These are phyloP conservation scores for Omphalotus olearius DNA, from an alignment of 1,284 basidiomycete genomes.

Conservation along the genomic window DNA sequence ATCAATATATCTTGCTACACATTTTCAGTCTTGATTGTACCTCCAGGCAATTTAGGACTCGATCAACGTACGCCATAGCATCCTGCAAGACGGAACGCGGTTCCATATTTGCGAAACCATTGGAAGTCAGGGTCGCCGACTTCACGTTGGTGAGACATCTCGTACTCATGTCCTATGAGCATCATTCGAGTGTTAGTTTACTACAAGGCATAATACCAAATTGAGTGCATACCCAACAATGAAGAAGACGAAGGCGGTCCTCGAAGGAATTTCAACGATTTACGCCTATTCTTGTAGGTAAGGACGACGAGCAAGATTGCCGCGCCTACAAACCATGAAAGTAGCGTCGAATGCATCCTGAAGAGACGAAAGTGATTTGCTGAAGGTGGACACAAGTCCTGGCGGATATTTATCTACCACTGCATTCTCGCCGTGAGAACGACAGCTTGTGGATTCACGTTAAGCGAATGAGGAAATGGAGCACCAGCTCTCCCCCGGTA, in stretches of 20 bases:
- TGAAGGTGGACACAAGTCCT: too few relatives aligned
- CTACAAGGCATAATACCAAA: neutral
- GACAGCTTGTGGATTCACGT: too few relatives aligned
- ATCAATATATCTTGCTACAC: slow-evolving; percentile 19
- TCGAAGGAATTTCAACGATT: slow-evolving; percentile 1
- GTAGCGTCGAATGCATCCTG: too few relatives aligned
- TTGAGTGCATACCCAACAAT: slow-evolving; percentile 7
- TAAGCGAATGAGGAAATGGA: too few relatives aligned
- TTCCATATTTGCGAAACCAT: slow-evolving; percentile 26
- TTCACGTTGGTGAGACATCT: slow-evolving; percentile 22
- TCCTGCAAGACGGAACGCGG: slow-evolving; percentile 20
- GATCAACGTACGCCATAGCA: slow-evolving; percentile 22
- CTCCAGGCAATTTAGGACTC: neutral
- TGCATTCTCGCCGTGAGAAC: too few relatives aligned
- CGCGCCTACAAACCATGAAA: neutral
- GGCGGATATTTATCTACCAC: too few relatives aligned
- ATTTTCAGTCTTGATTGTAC: too few relatives aligned
- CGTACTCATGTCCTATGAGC: slow-evolving; percentile 20
- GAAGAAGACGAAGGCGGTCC: slow-evolving; percentile 12
- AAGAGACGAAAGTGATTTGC: too few relatives aligned
- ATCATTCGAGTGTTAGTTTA: neutral
- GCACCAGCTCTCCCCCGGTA: too few relatives aligned
- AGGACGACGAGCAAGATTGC: neutral
- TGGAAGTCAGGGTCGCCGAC: slow-evolving; percentile 26
- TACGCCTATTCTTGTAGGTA: neutral